Evolutionary conservation across 192 early-diverging fungal species (phyloP).

Genomic region (Irineochytrium annulatum): DNA sequence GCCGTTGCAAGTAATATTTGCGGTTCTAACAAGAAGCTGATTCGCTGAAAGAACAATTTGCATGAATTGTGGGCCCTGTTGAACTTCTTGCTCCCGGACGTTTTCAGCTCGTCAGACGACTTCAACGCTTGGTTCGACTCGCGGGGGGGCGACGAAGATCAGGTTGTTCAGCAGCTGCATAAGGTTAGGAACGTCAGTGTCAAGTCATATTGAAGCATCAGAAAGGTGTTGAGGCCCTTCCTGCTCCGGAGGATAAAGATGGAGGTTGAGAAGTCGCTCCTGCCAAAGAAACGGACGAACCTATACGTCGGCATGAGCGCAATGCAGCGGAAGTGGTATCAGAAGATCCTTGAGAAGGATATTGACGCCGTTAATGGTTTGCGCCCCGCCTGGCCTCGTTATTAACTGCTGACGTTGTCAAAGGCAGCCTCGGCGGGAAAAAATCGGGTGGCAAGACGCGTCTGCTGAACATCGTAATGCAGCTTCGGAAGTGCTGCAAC

Average conservation of each 20-base stretch:
- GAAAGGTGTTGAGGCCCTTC: conserved; percentile 60
- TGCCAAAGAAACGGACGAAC: conserved; percentile 91
- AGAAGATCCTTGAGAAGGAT: conserved; percentile 91
- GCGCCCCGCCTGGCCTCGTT: not conserved
- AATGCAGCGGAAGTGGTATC: conserved; percentile 97
- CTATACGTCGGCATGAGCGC: conserved; percentile 87
- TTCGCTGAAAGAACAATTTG: conserved; percentile 84
- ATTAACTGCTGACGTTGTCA: not conserved
- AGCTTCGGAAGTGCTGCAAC: conserved; percentile 76
- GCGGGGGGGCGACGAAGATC: conserved; percentile 70
- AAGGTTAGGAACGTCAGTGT: conserved; percentile 35
- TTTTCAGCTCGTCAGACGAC: conserved; percentile 88
- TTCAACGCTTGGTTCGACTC: conserved; percentile 93
- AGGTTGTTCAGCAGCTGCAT: conserved; percentile 72
- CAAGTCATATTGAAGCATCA: not conserved
- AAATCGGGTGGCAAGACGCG: conserved; percentile 86
- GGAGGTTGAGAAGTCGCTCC: conserved; percentile 92
- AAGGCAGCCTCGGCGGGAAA: conserved; percentile 34
- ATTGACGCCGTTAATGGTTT: conserved; percentile 93
- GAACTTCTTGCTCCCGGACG: conserved; percentile 95
- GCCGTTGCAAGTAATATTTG: conserved; percentile 65
- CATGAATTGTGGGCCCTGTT: conserved; percentile 99
- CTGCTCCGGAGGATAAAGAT: conserved; percentile 57
- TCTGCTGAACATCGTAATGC: conserved; percentile 94
- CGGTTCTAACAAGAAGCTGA: not conserved